A percentile compares a stretch with the other conserved stretches of the same genome.
These are phyloP conservation scores for Chalciporus piperatoides DNA, from an alignment of 1,284 basidiomycete species.

Conservation along the genomic window DNA sequence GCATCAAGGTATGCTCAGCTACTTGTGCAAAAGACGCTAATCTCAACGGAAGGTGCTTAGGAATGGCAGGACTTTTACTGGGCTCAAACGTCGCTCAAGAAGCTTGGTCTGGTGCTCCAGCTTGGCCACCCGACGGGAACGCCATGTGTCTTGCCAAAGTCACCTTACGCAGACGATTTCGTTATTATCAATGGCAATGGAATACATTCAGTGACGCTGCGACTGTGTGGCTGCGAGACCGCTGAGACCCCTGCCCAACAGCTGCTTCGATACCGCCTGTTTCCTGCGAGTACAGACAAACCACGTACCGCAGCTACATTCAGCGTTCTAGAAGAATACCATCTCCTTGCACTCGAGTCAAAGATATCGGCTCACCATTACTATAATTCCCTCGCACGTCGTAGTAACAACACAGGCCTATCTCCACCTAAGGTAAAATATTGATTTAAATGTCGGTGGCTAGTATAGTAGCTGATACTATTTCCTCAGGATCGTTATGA, in stretches of 20 bases:
- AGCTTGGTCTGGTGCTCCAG: background rate
- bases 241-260: background rate
- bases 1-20: background rate
- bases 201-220: background rate
- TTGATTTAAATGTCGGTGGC: no score
- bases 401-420: background rate
- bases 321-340: constrained; percentile 14
- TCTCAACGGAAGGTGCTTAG: background rate
- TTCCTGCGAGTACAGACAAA: constrained; percentile 10
- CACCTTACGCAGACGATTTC: background rate
- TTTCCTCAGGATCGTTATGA: constrained; percentile 2
- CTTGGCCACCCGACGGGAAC: background rate
- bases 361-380: constrained; percentile 21
- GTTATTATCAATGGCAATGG: constrained; percentile 1
- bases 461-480: no score
- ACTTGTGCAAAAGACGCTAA: background rate
- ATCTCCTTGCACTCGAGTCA: constrained; percentile 17
- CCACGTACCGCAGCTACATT: constrained; percentile 24
- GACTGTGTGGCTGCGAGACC: constrained; percentile 10
- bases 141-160: background rate
- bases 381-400: constrained; percentile 8
- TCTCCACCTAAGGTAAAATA: background rate
- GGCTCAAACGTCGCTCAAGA: background rate
- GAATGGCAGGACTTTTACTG: background rate
- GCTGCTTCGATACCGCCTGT: background rate